Percentiles rank a stretch among this genome's conserved stretches.
Conservation (phyloP, 164 flowering plant species). For the Umbellularia californica region DNA sequence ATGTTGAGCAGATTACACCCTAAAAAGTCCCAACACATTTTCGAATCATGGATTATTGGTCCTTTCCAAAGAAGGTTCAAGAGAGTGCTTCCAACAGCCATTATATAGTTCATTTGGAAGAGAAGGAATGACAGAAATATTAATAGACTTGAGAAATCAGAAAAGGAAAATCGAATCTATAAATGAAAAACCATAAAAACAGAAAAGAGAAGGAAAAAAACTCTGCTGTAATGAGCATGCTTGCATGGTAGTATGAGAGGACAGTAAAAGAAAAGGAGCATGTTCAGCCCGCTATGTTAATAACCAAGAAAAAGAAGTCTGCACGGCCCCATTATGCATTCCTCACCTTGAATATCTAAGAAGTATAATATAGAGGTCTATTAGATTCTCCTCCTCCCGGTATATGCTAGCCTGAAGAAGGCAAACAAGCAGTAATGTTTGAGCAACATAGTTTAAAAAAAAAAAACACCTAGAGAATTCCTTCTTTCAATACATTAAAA, state of each 20-base stretch:
- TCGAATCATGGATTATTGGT: too few relatives aligned
- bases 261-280: not conserved
- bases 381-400: conserved; percentile 72
- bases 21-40: too few relatives aligned
- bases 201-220: not conserved
- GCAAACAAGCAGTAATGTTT: not conserved
- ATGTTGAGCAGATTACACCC: too few relatives aligned
- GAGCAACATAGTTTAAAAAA: not conserved
- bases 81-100: too few relatives aligned
- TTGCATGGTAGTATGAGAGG: not conserved
- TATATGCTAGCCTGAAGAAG: conserved; percentile 72
- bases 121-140: too few relatives aligned
- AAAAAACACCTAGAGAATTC: not conserved
- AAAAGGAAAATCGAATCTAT: not conserved
- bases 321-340: not conserved
- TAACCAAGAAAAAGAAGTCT: not conserved
- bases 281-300: not conserved
- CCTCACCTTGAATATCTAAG: conserved; percentile 86
- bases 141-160: not conserved
- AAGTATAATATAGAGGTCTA: conserved; percentile 87
- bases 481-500: not conserved
- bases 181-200: not conserved
- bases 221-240: not conserved
- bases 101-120: too few relatives aligned
- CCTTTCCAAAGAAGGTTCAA: too few relatives aligned